Evolutionary conservation across 768 basidiomycete genomes (phyloP), one percentile per base, ranked within the genome.

Genomic region (Rhizopogon rudus): DNA sequence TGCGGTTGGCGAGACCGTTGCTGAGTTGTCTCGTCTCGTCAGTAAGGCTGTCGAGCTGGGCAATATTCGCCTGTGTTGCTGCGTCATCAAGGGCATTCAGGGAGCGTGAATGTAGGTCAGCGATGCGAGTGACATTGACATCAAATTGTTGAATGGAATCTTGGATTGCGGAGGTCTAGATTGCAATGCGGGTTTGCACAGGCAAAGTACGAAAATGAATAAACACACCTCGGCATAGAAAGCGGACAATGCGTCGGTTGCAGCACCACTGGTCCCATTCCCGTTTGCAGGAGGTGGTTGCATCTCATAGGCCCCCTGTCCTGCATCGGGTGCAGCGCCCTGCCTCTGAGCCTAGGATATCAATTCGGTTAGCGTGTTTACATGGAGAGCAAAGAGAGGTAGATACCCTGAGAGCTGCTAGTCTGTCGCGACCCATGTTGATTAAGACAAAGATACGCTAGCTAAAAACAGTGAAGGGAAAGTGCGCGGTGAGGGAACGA

Each of bases 331-430:
- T 39, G 77, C 74, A 49, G 75, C 75, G 59, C 75, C 78, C 59
- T 65, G 64, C 58, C 82, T 79, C 61, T 81, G 80, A 41, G 84
- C 84, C 60, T 82, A 80, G 2, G 8, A 37, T 37, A 14, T 79
- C 67, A 43, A 79, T 66, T 86, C 81, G 62, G 20, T 86, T 83
- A 48, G 74, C 60, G 53, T 58, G 40, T 50, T 44, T 79, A 60
- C 82, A 62, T 84, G 78, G 61, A 80, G 78, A 39, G 78, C 80
- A 63, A 37, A 37, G 82, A 86, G 50, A 79, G 80, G 65, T 82
- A 63, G 81, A 45, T 58, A 88, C 89, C 74, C 89, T 82, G 79
- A 88, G 82, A 56, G 87, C 89, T 64, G 89, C 91, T 60, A 95
- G 83, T 80, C 93, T 82, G 81, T 95, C 68, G 10, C 59, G 61